Percentiles rank a stretch among this genome's conserved stretches.
phyloP scores from a whole-genome alignment of 202 grass and related monocot species.

The Panicum virgatum region DNA sequence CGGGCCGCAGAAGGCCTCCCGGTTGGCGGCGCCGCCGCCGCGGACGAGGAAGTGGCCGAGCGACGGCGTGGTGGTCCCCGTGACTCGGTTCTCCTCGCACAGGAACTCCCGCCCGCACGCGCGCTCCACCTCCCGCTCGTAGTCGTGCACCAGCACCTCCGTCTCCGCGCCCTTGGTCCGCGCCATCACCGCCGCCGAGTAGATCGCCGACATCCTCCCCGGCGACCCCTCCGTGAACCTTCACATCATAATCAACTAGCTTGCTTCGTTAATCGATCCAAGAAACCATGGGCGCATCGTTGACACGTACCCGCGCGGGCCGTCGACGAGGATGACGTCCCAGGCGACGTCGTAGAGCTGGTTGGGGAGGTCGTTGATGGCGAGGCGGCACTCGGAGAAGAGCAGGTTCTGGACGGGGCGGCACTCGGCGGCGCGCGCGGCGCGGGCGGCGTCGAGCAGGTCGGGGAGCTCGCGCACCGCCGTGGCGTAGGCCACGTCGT shows the following conservation, averaged over 20 bases:
- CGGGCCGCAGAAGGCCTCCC: conserved; percentile 61
- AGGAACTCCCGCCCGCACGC: conserved; percentile 71
- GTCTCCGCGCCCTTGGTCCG: conserved; percentile 55
- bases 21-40: conserved; percentile 38
- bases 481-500: conserved; percentile 72
- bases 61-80: conserved; percentile 44
- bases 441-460: conserved; percentile 54
- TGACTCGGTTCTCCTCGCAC: conserved; percentile 63
- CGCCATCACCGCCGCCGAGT: conserved; percentile 90
- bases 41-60: conserved; percentile 71
- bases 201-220: conserved; percentile 81
- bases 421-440: conserved; percentile 57
- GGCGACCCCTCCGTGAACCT: conserved; percentile 52
- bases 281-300: neutral
- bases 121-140: conserved; percentile 70
- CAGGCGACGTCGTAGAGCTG: conserved; percentile 81
- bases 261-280: neutral
- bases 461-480: conserved; percentile 51
- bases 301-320: conserved; percentile 51
- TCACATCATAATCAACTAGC: neutral
- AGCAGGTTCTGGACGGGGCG: conserved; percentile 91
- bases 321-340: conserved; percentile 93
- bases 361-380: conserved; percentile 93
- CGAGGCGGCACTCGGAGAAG: conserved; percentile 89
- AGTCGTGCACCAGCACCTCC: conserved; percentile 94